A percentile compares a stretch with the other conserved stretches of the same genome.
phyloP scores from a whole-genome alignment of 2,329 filamentous ascomycete genomes.

The Teratosphaeria pseudoeucalypti region DNA sequence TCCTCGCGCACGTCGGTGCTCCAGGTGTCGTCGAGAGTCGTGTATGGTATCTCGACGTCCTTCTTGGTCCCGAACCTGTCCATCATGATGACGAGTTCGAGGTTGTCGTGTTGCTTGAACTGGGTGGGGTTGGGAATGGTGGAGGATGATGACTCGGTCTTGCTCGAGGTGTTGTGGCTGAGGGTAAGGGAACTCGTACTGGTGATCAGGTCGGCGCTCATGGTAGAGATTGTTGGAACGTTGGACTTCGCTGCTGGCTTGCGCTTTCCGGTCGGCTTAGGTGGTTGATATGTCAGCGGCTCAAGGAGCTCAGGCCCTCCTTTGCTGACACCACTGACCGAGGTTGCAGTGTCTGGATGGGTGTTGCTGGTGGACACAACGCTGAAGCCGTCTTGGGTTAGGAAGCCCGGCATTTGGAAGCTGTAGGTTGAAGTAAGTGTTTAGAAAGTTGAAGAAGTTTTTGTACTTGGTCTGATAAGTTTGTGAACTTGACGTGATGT shows the following conservation, averaged over 20 bases:
- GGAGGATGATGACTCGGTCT: not conserved
- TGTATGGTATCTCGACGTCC: not conserved
- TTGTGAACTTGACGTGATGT: not conserved
- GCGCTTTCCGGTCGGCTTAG: not conserved
- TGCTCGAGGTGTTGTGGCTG: not conserved
- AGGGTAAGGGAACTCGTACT: not conserved
- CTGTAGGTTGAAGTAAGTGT: not conserved
- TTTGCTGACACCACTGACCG: not conserved
- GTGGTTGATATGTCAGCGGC: not conserved
- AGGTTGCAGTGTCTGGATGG: not conserved
- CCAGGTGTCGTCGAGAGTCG: not conserved
- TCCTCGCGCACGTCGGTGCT: not conserved
- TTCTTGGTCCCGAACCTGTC: not conserved
- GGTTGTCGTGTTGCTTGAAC: not conserved
- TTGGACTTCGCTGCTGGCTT: not conserved
- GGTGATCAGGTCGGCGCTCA: too few relatives aligned
- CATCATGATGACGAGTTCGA: not conserved
- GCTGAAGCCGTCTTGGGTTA: not conserved
- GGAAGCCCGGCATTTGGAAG: not conserved
- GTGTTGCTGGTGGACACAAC: not conserved
- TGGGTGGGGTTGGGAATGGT: not conserved
- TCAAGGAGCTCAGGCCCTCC: not conserved
- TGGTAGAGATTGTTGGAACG: not conserved
- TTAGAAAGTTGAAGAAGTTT: not conserved
- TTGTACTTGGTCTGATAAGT: not conserved